A percentile compares a stretch with the other conserved stretches of the same genome.
These are phyloP conservation scores for Teunomyces stri DNA, from an alignment of 805 yeast species.

Conservation along the genomic window DNA sequence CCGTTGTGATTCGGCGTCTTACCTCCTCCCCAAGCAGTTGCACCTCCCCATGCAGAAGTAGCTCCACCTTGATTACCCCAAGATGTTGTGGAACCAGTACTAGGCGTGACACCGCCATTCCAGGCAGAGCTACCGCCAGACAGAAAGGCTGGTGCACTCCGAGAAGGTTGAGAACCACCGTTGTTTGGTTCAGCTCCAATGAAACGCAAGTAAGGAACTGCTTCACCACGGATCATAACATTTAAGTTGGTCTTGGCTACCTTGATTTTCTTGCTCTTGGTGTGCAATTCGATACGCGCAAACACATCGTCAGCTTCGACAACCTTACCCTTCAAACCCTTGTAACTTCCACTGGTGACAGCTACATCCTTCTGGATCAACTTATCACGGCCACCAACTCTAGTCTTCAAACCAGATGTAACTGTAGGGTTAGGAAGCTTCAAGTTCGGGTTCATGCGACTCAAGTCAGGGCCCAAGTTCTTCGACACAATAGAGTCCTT, in stretches of 20 bases:
- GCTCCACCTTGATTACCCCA: constrained; percentile 36
- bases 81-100: constrained; percentile 8
- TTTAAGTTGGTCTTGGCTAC: constrained; percentile 77
- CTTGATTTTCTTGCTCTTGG: constrained; percentile 84
- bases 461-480: constrained; percentile 61
- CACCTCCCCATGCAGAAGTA: constrained; percentile 52
- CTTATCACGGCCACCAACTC: constrained; percentile 72
- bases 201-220: constrained; percentile 77
- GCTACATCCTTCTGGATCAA: constrained; percentile 82
- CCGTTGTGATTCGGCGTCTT: constrained; percentile 18
- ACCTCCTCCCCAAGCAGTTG: constrained; percentile 24
- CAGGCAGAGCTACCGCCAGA: constrained; percentile 55
- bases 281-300: constrained; percentile 92
- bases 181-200: constrained; percentile 45
- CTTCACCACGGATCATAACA: constrained; percentile 65
- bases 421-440: constrained; percentile 57
- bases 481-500: constrained; percentile 68
- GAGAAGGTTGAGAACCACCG: constrained; percentile 12
- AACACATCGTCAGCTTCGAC: constrained; percentile 89
- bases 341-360: constrained; percentile 87
- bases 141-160: constrained; percentile 31
- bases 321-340: constrained; percentile 91
- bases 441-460: constrained; percentile 81
- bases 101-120: constrained; percentile 38
- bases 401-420: constrained; percentile 47